Percentiles rank a stretch among this genome's conserved stretches.
Evolutionary conservation across 352 stramenopile species (phyloP).

Genomic region (Pythium scleroteichum): DNA sequence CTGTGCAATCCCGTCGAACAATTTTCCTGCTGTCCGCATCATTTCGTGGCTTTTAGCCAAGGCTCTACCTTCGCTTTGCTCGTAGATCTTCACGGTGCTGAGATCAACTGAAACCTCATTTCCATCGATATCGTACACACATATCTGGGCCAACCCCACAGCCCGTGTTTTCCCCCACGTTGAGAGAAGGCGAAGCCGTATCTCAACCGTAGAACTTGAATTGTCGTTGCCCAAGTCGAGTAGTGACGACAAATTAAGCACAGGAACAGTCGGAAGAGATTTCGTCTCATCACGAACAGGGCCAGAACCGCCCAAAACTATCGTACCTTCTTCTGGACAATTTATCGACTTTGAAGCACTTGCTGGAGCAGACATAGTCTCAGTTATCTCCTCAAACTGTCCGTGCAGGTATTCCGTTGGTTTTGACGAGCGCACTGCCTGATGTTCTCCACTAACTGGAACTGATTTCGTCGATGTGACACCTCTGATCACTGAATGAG

Average conservation of each 20-base stretch:
- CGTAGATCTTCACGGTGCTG: conserved; percentile 53
- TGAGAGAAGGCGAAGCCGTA: conserved; percentile 70
- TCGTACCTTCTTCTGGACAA: too few relatives aligned
- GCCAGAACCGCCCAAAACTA: too few relatives aligned
- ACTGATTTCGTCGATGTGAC: too few relatives aligned
- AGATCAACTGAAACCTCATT: conserved; percentile 51
- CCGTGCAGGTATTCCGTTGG: too few relatives aligned
- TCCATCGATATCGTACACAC: conserved; percentile 62
- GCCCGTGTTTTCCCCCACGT: conserved; percentile 64
- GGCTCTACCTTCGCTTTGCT: conserved; percentile 41
- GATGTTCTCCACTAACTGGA: too few relatives aligned
- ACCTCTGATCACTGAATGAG: neutral
- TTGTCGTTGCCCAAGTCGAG: neutral
- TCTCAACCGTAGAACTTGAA: conserved; percentile 29
- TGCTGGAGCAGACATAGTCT: too few relatives aligned
- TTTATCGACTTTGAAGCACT: too few relatives aligned
- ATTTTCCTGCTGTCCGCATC: conserved; percentile 47
- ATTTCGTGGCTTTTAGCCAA: conserved; percentile 70
- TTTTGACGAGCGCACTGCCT: too few relatives aligned
- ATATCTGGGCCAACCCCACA: conserved; percentile 66
- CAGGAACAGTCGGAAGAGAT: conserved; percentile 2
- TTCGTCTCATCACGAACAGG: too few relatives aligned
- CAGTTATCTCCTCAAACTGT: too few relatives aligned
- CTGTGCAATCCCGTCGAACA: conserved; percentile 63
- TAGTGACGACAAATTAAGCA: conserved; percentile 3